Evolutionary conservation across 176 grass and related monocot genomes (phyloP), one percentile per base, ranked within the genome.

Genomic region (Carex littledalei): DNA sequence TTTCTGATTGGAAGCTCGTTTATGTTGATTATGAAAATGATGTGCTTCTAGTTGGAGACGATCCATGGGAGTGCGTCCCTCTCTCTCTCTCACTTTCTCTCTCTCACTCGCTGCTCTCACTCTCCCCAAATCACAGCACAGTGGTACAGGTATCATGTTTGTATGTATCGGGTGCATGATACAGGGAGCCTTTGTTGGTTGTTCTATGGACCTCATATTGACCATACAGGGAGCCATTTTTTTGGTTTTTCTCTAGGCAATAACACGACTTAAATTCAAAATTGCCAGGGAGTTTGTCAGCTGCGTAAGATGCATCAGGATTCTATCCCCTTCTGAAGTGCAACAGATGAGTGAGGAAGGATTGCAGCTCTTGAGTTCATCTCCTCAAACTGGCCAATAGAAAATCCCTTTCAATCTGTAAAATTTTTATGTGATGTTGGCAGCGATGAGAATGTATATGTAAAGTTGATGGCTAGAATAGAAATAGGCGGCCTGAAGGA

Each of bases 21-120:
- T 99, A 99, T 11, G 93, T 99, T 0, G 96, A 95, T 88, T 99
- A 95, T 11, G 96, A 99, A 89, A 94, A 99, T 11, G 96, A 99
- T 9, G 90, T 95, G 74, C 96, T 99, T 84, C 90, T 99, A 0
- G 96, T 99, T 17, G 96, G 96, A 24, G 96, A 99, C 53, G 96
- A 99, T 86, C 96, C 96, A 31, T 99, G 96, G 93, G 93, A 99
- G 96, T 99, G 90, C 86, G 93, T 84, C 18, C 60, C 31, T 26
- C 1, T 63, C 32, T 41, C 79, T 79, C 43, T 7, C 43, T 7
- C 43, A 1, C 31, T 20, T 0, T 52, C 32, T n/a, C 79, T 74
- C 7, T 1, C 41, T 6, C 41, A 43, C 31, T 26, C 1, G n/a
- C n/a, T n/a, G n/a, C 79, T 74, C 7, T 1, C 8, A 2, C 45